Percentiles rank a stretch among this genome's conserved stretches.
These are phyloP conservation scores for Claviceps citrina DNA, from an alignment of 2,329 filamentous ascomycete genomes.

Conservation along the genomic window DNA sequence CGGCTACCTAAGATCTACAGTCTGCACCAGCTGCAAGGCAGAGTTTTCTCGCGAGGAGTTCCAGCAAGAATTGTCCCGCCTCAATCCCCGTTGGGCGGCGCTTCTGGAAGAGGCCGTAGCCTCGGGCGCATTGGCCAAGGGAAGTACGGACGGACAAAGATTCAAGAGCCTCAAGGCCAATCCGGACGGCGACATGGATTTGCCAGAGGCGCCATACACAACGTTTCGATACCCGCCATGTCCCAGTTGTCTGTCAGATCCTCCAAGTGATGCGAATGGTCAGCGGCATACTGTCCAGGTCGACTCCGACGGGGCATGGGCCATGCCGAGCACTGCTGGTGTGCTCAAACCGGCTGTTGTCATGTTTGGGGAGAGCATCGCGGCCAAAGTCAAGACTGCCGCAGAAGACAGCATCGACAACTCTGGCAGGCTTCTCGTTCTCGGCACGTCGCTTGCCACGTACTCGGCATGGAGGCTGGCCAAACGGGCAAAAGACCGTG, in stretches of 20 bases:
- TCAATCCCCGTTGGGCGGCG: conserved; percentile 76
- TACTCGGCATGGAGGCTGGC: conserved; percentile 89
- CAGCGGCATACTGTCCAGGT: conserved; percentile 45
- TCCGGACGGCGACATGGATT: conserved; percentile 85
- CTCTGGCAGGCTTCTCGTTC: conserved; percentile 57
- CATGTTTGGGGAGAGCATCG: conserved; percentile 92
- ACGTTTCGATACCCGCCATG: conserved; percentile 87
- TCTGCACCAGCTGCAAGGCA: conserved; percentile 64
- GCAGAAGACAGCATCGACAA: conserved; percentile 70
- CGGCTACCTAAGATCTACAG: conserved; percentile 68
- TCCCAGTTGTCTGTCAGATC: conserved; percentile 56
- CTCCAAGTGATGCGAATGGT: conserved; percentile 41
- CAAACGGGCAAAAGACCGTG: conserved; percentile 64
- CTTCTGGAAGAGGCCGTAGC: conserved; percentile 59
- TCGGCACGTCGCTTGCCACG: conserved; percentile 84
- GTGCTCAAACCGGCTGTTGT: conserved; percentile 84
- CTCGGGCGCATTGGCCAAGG: conserved; percentile 60
- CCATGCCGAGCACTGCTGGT: conserved; percentile 48
- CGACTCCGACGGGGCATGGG: conserved; percentile 71
- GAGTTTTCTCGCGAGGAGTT: conserved; percentile 59
- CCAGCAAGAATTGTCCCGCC: conserved; percentile 55
- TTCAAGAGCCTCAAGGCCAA: conserved; percentile 65
- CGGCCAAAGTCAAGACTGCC: conserved; percentile 48
- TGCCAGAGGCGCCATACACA: conserved; percentile 73
- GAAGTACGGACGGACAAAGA: conserved; percentile 55